These are phyloP conservation scores for Aphanomyces astaci DNA, from an alignment of 352 stramenopile species.

Conservation along the genomic window DNA sequence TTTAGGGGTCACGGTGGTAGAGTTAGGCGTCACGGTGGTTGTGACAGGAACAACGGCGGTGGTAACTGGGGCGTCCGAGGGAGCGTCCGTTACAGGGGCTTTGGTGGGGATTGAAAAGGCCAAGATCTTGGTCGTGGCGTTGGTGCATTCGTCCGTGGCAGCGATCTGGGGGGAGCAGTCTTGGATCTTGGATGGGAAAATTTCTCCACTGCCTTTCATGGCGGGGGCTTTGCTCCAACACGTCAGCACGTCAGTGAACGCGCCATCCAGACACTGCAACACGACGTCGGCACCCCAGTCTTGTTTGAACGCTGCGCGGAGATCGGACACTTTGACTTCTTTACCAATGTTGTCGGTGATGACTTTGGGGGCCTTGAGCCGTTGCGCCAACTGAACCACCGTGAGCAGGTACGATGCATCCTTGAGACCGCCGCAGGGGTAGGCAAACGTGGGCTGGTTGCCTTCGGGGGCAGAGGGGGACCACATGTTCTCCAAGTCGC, in stretches of 20 bases:
- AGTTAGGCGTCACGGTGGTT: neutral
- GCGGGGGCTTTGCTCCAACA: neutral
- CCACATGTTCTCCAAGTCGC: slow-evolving; percentile 15
- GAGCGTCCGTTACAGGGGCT: neutral
- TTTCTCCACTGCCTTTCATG: neutral
- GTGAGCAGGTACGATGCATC: slow-evolving; percentile 2
- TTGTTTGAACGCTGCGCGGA: slow-evolving; percentile 13
- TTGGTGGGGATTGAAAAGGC: neutral
- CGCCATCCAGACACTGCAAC: neutral
- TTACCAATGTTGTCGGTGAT: slow-evolving; percentile 1
- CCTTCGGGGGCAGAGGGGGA: neutral
- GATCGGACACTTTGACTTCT: neutral
- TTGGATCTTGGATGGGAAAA: neutral
- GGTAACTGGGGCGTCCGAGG: neutral
- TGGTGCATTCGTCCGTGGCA: neutral
- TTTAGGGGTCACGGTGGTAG: neutral
- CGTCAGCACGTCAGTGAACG: slow-evolving; percentile 1
- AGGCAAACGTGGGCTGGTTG: neutral
- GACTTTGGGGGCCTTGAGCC: neutral
- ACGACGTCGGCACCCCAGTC: slow-evolving; percentile 1
- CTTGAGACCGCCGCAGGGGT: slow-evolving; percentile 12
- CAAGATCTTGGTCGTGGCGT: neutral
- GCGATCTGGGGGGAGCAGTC: neutral
- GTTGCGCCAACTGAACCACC: neutral
- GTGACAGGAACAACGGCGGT: neutral